These are phyloP conservation scores for Astragalus glycyphyllos DNA, from an alignment of 306 rosid genomes.

Conservation along the genomic window DNA sequence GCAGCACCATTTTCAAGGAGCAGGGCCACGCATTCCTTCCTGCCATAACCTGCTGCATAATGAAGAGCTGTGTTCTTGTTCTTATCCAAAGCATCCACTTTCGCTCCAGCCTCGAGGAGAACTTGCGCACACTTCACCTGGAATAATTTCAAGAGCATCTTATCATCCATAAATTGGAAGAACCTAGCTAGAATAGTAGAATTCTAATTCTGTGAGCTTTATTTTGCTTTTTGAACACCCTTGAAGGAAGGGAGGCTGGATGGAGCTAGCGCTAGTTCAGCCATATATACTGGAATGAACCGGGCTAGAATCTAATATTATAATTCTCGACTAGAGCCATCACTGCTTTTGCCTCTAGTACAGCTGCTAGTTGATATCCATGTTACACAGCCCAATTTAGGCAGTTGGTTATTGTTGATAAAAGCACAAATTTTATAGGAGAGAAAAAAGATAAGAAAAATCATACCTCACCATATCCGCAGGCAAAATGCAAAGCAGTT, in stretches of 20 bases:
- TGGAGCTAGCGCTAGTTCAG: neutral
- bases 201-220: constrained; percentile 1
- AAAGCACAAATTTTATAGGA: neutral
- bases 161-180: constrained; percentile 16
- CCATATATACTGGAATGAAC: neutral
- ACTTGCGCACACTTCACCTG: constrained; percentile 97
- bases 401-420: no score
- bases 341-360: no score
- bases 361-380: no score
- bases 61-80: constrained; percentile 98
- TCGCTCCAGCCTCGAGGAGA: constrained; percentile 96
- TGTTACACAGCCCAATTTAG: no score
- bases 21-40: constrained; percentile 96
- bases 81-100: constrained; percentile 92
- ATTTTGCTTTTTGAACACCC: constrained; percentile 1
- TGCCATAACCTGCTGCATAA: constrained; percentile 98
- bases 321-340: neutral
- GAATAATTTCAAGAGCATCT: constrained; percentile 28
- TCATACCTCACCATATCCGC: constrained; percentile 99
- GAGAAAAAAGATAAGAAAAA: constrained; percentile 15
- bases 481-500: constrained; percentile 97
- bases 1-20: constrained; percentile 94
- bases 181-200: constrained; percentile 12
- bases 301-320: neutral
- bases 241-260: neutral